phyloP scores from a whole-genome alignment of 768 basidiomycete species.

The Naganishia kalamii region DNA sequence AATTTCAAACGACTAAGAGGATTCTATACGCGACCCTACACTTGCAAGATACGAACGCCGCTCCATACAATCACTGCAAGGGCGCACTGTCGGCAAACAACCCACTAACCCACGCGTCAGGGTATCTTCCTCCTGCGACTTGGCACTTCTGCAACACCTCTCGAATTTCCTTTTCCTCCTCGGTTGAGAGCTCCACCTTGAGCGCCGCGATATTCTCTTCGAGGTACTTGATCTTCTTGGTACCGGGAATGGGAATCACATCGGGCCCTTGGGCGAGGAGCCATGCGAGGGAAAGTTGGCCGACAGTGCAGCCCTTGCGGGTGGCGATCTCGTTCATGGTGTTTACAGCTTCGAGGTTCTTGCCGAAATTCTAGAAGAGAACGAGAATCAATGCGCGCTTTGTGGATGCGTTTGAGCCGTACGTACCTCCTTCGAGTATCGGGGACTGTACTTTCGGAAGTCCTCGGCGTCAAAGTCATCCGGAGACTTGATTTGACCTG shows the following conservation, averaged over 20 bases:
- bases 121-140: slow-evolving; percentile 29
- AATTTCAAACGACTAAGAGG: no score
- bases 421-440: slow-evolving; percentile 18
- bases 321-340: slow-evolving; percentile 28
- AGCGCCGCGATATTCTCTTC: slow-evolving; percentile 38
- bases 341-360: slow-evolving; percentile 28
- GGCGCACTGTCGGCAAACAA: slow-evolving; percentile 14
- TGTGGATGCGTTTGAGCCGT: neutral
- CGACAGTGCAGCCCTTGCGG: slow-evolving; percentile 42
- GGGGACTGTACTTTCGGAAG: slow-evolving; percentile 14
- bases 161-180: slow-evolving; percentile 37
- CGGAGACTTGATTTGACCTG: slow-evolving; percentile 15
- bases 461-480: slow-evolving; percentile 18
- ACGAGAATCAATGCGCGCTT: neutral
- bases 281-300: slow-evolving; percentile 55
- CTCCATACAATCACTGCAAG: no score
- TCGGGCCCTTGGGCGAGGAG: slow-evolving; percentile 47
- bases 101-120: slow-evolving; percentile 2
- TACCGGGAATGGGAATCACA: slow-evolving; percentile 36
- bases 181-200: slow-evolving; percentile 33
- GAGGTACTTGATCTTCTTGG: slow-evolving; percentile 33
- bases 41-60: no score
- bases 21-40: no score
- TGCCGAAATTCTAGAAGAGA: slow-evolving; percentile 21
- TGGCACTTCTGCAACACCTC: slow-evolving; percentile 41